Percentiles rank a stretch among this genome's conserved stretches.
Evolutionary conservation across 106 monocot species (phyloP).

Genomic region (Vanilla planifolia): DNA sequence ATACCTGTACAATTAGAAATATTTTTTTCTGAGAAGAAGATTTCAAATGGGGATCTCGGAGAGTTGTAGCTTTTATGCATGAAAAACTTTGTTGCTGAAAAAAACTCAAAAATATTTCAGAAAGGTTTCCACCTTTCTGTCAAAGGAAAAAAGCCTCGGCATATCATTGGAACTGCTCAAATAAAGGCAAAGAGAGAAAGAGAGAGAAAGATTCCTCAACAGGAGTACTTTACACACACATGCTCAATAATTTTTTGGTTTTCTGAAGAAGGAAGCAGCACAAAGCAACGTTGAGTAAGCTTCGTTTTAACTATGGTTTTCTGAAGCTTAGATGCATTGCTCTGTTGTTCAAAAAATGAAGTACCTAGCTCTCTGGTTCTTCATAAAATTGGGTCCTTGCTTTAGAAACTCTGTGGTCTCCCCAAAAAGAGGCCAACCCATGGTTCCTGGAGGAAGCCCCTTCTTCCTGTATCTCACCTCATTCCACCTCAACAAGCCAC

Average conservation of each 20-base stretch:
- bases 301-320: too few relatives aligned
- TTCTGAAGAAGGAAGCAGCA: background rate
- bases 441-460: slow-evolving; percentile 87
- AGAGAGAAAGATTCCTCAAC: background rate
- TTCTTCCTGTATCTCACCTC: slow-evolving; percentile 77
- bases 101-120: too few relatives aligned
- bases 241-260: too few relatives aligned
- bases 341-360: background rate
- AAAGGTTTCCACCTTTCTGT: background rate
- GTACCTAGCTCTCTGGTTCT: slow-evolving; percentile 64
- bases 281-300: too few relatives aligned
- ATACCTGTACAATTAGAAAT: slow-evolving; percentile 41
- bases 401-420: slow-evolving; percentile 93
- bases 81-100: too few relatives aligned
- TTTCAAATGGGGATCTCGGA: too few relatives aligned
- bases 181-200: slow-evolving; percentile 2
- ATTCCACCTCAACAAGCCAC: slow-evolving; percentile 67
- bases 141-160: background rate
- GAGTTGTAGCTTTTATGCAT: too few relatives aligned
- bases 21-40: background rate
- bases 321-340: too few relatives aligned
- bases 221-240: background rate
- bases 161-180: background rate
- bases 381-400: slow-evolving; percentile 82
- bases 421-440: slow-evolving; percentile 95